These are phyloP conservation scores for Xylariaceae sp. DNA, from an alignment of 2,329 filamentous ascomycete species.

Conservation along the genomic window DNA sequence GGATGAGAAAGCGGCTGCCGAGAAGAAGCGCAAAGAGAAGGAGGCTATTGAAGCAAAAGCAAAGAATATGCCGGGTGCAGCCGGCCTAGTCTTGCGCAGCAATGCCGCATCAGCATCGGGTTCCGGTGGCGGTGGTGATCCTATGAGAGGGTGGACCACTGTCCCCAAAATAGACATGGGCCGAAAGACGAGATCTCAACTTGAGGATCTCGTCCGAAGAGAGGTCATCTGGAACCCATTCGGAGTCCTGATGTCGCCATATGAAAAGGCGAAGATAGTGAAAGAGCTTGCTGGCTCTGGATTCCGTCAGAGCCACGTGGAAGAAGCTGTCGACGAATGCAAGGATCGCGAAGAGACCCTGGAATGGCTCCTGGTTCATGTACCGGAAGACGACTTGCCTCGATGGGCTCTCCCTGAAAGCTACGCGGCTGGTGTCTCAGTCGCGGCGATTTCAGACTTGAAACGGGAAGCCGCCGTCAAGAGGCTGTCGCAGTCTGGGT, in stretches of 20 bases:
- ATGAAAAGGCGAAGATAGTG: constrained; percentile 56
- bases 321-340: constrained; percentile 82
- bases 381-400: constrained; percentile 95
- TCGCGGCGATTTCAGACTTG: constrained; percentile 70
- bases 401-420: constrained; percentile 86
- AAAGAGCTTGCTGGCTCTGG: constrained; percentile 71
- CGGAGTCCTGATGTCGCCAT: constrained; percentile 56
- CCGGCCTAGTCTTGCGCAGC: constrained; percentile 50
- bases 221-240: constrained; percentile 86
- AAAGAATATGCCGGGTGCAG: constrained; percentile 54
- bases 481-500: constrained; percentile 74
- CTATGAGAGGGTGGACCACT: constrained; percentile 71
- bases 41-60: constrained; percentile 65
- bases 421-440: constrained; percentile 83
- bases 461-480: constrained; percentile 78
- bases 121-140: constrained; percentile 35
- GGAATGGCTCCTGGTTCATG: constrained; percentile 94
- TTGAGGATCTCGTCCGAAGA: constrained; percentile 73
- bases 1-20: constrained; percentile 66
- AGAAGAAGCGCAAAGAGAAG: constrained; percentile 73
- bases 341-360: constrained; percentile 89
- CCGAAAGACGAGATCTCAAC: constrained; percentile 66
- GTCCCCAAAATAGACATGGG: constrained; percentile 94
- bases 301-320: constrained; percentile 82
- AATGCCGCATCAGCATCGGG: constrained; percentile 35